Evolutionary conservation across 129 eudicot species (phyloP).

Genomic region (Sambucus nigra): DNA sequence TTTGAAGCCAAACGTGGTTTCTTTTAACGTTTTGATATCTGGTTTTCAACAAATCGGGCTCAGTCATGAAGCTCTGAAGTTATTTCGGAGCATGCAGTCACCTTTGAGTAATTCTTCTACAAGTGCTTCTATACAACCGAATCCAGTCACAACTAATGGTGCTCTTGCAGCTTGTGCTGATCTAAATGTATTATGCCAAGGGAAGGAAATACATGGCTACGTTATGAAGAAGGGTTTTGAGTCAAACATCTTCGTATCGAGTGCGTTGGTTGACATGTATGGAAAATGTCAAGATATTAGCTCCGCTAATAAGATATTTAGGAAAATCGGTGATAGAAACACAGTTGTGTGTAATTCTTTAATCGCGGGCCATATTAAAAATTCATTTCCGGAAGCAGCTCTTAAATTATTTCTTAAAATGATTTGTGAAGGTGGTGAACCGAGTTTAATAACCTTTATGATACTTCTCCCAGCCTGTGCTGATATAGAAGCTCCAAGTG

Average conservation of each 20-base stretch:
- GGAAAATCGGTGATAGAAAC: conserved; percentile 17
- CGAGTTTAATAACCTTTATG: conserved; percentile 16
- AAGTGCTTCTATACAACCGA: conserved; percentile 5
- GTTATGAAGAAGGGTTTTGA: conserved; percentile 20
- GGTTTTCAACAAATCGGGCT: conserved; percentile 24
- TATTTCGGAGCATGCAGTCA: conserved; percentile 21
- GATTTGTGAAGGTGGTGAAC: conserved; percentile 16
- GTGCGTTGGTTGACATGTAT: conserved; percentile 35
- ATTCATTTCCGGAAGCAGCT: conserved; percentile 12
- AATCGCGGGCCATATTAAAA: conserved; percentile 13
- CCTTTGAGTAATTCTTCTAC: not conserved
- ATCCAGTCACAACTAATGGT: conserved; percentile 19
- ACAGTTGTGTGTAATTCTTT: conserved; percentile 29
- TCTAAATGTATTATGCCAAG: conserved; percentile 17
- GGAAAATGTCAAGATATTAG: conserved; percentile 24
- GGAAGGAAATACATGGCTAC: conserved; percentile 33
- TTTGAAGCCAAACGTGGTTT: conserved; percentile 8
- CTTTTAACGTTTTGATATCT: conserved; percentile 16
- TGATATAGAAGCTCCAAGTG: not conserved
- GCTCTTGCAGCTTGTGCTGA: conserved; percentile 38
- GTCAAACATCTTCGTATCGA: conserved; percentile 19
- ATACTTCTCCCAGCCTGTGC: conserved; percentile 9
- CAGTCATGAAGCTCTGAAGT: conserved; percentile 16
- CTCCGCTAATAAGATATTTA: conserved; percentile 20
- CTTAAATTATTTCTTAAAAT: conserved; percentile 7